Conservation (phyloP, 176 grass and related monocot species). For the Eleusine coracana region DNA sequence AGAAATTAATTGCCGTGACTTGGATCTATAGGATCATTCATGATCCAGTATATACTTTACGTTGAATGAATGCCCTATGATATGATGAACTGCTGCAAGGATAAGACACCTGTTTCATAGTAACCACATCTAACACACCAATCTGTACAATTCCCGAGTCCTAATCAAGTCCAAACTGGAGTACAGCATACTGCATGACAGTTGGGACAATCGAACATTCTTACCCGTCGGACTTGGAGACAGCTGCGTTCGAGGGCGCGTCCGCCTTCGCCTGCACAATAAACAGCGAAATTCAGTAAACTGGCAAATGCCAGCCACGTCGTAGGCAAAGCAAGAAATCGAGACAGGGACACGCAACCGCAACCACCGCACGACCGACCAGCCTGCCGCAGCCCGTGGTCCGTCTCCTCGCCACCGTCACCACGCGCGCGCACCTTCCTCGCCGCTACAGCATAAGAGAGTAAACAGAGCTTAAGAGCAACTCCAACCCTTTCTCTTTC, state of each 20-base stretch:
- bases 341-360: slow-evolving; percentile 38
- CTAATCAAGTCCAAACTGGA: not conserved
- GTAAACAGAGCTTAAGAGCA: not conserved
- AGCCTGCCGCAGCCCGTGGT: slow-evolving; percentile 21
- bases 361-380: slow-evolving; percentile 30
- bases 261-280: slow-evolving; percentile 48
- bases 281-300: not conserved
- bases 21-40: not conserved
- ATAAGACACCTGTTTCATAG: not conserved
- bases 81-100: not conserved
- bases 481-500: too few relatives aligned
- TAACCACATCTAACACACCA: not conserved
- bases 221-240: slow-evolving; percentile 45
- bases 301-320: slow-evolving; percentile 9
- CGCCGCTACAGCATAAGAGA: slow-evolving; percentile 33
- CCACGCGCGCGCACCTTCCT: slow-evolving; percentile 35
- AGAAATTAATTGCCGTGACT: not conserved
- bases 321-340: not conserved
- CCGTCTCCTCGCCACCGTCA: slow-evolving; percentile 12
- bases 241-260: slow-evolving; percentile 16
- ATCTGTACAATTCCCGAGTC: not conserved
- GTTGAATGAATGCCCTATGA: not conserved
- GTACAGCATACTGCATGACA: not conserved
- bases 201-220: not conserved
- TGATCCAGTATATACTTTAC: not conserved